Percentiles rank a stretch among this genome's conserved stretches.
Conservation (phyloP, 306 rosid genomes). For the Prunus davidiana region DNA sequence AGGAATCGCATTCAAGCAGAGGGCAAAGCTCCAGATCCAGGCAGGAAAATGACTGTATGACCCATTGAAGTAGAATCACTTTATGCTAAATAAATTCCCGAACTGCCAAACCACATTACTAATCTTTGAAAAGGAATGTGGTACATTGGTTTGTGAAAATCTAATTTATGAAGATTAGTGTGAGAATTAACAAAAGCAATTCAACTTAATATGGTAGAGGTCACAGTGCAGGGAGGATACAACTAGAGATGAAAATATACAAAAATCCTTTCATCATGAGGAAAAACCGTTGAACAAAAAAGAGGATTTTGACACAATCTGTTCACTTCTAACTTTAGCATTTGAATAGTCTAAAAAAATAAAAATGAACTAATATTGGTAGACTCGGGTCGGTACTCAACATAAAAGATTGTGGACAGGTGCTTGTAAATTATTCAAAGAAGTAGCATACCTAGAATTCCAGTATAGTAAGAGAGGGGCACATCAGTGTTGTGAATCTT, state of each 20-base stretch:
- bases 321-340: neutral
- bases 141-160: neutral
- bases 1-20: neutral
- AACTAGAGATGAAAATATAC: neutral
- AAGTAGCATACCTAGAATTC: slow-evolving; percentile 19
- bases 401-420: neutral
- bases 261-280: neutral
- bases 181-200: neutral
- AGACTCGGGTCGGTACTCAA: neutral
- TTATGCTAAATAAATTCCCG: neutral
- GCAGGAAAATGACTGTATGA: neutral
- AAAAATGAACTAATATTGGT: no score
- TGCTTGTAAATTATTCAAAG: neutral
- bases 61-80: neutral
- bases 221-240: neutral
- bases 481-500: slow-evolving; percentile 35
- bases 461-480: slow-evolving; percentile 51
- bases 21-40: neutral
- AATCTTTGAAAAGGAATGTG: neutral
- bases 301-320: neutral
- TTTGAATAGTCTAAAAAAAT: neutral
- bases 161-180: neutral
- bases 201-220: neutral
- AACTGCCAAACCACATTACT: neutral
- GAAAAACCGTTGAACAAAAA: neutral